Conservation (phyloP, 345 rosid species). For the Gossypium arboreum region DNA sequence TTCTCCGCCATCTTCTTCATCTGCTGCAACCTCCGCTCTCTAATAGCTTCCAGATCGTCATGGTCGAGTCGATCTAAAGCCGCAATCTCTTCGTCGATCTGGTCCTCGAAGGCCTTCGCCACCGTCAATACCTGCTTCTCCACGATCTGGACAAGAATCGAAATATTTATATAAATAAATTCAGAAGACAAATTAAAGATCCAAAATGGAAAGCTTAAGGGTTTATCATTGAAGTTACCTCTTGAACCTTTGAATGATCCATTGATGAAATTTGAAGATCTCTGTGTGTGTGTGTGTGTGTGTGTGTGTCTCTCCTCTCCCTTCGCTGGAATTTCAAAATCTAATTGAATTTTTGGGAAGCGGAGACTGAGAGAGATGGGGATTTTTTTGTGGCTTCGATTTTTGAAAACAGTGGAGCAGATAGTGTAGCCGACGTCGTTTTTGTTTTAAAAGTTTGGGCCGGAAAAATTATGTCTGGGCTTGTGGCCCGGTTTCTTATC, state of each 20-base stretch:
- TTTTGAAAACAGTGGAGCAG: not conserved
- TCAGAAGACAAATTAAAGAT: not conserved
- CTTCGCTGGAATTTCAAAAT: slow-evolving; percentile 8
- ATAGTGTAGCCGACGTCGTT: not conserved
- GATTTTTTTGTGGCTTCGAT: not conserved
- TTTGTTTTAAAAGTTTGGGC: not conserved
- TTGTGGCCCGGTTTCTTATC: not conserved
- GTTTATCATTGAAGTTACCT: slow-evolving; percentile 19
- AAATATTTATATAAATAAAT: not conserved
- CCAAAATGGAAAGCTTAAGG: not conserved
- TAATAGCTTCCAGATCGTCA: slow-evolving; percentile 77
- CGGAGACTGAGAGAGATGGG: not conserved
- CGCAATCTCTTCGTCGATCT: slow-evolving; percentile 83
- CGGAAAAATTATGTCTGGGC: not conserved
- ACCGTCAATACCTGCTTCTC: slow-evolving; percentile 86
- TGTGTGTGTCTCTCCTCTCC: not conserved
- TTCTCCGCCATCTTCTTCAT: slow-evolving; percentile 98
- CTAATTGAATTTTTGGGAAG: not conserved
- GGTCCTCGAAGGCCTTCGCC: slow-evolving; percentile 87
- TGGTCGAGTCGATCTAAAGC: slow-evolving; percentile 75
- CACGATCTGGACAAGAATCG: slow-evolving; percentile 45
- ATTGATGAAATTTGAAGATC: slow-evolving; percentile 15
- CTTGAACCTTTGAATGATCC: slow-evolving; percentile 46
- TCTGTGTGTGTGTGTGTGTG: no score
- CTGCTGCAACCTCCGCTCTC: slow-evolving; percentile 80